Evolutionary conservation across 495 filamentous ascomycete species (phyloP), one percentile per base, ranked within the genome.

Genomic region (Aspergillus carlsbadensis): DNA sequence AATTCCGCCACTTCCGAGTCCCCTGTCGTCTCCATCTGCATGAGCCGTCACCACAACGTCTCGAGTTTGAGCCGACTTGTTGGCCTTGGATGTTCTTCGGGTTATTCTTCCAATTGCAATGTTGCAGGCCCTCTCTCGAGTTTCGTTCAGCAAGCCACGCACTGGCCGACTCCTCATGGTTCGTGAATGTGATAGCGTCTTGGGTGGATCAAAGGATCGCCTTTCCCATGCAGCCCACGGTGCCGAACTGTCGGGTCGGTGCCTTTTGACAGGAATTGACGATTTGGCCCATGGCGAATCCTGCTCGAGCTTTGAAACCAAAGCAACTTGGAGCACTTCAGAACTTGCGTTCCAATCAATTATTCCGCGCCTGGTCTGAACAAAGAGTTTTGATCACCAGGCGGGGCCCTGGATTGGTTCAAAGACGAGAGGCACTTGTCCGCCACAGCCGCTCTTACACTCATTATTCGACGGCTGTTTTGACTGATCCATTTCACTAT

Each of bases 241-340:
- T 58, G 60, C 72, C 72, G 61, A 29, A 64, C 51, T 69, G 70
- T 69, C 69, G 70, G 72, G 72, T 68, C 70, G 3, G 26, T 29
- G 26, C 26, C 26, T 29, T n/a, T 29, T 8, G 26, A 29, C 3
- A 4, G 26, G 8, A 8, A 8, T 29, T 29, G 26, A 29, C 26
- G 8, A 8, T 29, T 8, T 29, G 26, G 26, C 26, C 4, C 26
- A 4, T 29, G 8, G 26, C 3, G 26, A 29, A 29, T 29, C 26
- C 26, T 29, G 3, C 26, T 29, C 4, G 26, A 3, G 26, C 26
- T 29, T 29, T 29, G 26, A 8, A 21, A 45, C 17, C 14, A 22
- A 54, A 43, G 33, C 22, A 29, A 40, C 46, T 29, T n/a, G 51
- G 22, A 36, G 13, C 14, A 18, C n/a, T 35, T n/a, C n/a, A n/a